Conservation (phyloP, 2,329 filamentous ascomycete genomes). For the Venturiaceae sp. region DNA sequence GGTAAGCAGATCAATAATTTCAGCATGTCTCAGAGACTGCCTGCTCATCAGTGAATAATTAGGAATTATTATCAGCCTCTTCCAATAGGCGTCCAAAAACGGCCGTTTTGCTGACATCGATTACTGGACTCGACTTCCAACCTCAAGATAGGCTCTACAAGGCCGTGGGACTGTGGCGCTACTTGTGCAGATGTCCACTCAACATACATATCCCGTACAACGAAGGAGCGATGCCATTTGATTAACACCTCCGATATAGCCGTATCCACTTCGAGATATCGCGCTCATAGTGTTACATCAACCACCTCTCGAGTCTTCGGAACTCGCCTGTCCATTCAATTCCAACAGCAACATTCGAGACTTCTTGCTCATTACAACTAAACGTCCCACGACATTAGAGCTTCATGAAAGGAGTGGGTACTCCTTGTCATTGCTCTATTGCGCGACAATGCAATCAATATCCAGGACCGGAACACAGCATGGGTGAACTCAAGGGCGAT, state of each 20-base stretch:
- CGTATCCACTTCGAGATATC: not conserved
- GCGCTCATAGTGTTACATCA: not conserved
- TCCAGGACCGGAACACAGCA: slow-evolving; percentile 52
- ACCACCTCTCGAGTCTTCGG: not conserved
- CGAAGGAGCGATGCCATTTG: not conserved
- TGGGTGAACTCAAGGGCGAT: slow-evolving; percentile 27
- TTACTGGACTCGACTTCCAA: not conserved
- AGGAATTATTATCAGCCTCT: not conserved
- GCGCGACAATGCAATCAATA: slow-evolving; percentile 44
- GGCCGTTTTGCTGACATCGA: not conserved
- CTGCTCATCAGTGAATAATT: not conserved
- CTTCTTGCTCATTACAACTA: not conserved
- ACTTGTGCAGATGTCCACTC: not conserved
- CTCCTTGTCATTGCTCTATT: slow-evolving; percentile 7
- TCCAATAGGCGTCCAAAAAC: not conserved
- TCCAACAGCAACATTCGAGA: not conserved
- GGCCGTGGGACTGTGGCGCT: not conserved
- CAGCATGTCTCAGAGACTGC: too few relatives aligned
- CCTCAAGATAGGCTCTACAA: not conserved
- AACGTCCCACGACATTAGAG: slow-evolving; percentile 1
- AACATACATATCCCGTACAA: not conserved
- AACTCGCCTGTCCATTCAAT: not conserved
- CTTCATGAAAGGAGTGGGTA: not conserved
- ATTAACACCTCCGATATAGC: not conserved
- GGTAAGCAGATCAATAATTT: not conserved